Base-by-base conservation (phyloP, 371 early-diverging fungal genomes). In the Apophysomyces variabilis region DNA sequence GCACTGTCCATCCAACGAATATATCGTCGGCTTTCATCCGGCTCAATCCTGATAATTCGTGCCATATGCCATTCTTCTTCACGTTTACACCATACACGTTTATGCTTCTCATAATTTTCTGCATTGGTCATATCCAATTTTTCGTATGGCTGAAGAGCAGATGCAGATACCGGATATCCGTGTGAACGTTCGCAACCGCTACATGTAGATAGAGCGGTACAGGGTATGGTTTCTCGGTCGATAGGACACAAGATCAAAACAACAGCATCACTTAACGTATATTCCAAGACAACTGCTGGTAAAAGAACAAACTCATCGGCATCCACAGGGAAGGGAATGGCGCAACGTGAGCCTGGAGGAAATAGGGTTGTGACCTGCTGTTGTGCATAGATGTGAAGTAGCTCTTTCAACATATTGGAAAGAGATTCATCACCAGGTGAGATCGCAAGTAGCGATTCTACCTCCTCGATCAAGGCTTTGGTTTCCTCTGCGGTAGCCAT, bases 181-280 rank as follows among this genome's bases (percentile, higher is more conserved):
- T 75, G 75, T 3, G 70, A 70, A 7, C 54, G 66, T 7, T 50
- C 54, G 54, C 54, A 50, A n/a, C 50, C n/a, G n/a, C 18, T 43
- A 38, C 61, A 57, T 8, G 16, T 57, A 12, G 67, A 59, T 66
- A 62, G 62, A 12, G 50, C 54, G 6, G 57, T 16, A 38, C 76
- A 76, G 1, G 72, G 68, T 8, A 76, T 37, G 0, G 70, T 76
- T 7, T 69, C 65, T 26, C 4, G 37, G 2, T 72, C 65, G 1
- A 76, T 47, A 26, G 76, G 76, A 18, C 69, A 72, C 11, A 66
- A 26, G 6, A 76, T 64, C 6, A 76, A 38, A 0, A 76, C 76
- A 13, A 41, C 38, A 7, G 60, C 50, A 18, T 66, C 35, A 12
- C n/a, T 1, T 7, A 7, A 7, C 13, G 37, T 21, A 14, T 21